Evolutionary conservation across 2,329 filamentous ascomycete species (phyloP), one percentile per base, ranked within the genome.

Genomic region (Microdochium paspali): DNA sequence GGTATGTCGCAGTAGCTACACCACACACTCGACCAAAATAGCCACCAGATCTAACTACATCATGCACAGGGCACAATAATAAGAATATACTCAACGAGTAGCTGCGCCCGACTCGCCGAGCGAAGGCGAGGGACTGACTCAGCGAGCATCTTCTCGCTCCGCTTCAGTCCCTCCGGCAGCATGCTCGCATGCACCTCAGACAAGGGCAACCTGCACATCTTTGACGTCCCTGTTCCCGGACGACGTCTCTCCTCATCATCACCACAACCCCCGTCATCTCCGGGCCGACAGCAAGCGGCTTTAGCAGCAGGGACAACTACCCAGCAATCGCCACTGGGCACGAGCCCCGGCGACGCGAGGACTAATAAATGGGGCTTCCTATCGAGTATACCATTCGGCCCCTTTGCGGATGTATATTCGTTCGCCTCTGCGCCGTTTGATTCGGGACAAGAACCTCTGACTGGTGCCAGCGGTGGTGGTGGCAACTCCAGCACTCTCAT

Each of bases 171-270:
- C 1, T 83, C 83, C 1, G 87, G 85, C 46, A 79, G 76, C 40
- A 77, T 90, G 60, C 76, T 97, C 10, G 93, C 93, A 24, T 91
- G 90, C 51, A 97, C 91, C 1, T 96, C 90, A 1, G 93, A 98
- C 72, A 98, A 97, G 67, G 90, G 88, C 5, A 98, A 90, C 1
- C 74, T 98, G 10, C 93, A 98, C 66, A 78, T 98, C 31, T 98
- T 96, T 61, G 90, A 97, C 59, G 75, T 96, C 1, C 84, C 85
- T 3, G 76, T 78, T 28, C 7, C 26, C 47, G 49, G 39, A 46
- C 51, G 28, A 32, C 44, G 42, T 31, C 48, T 44, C 49, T 31
- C 49, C 40, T 40, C 55, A 47, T 45, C 53, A 46, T 49, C 51
- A 15, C 26, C 53, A 42, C 44, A 46, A n/a, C 47, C 50, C 32